Evolutionary conservation across 192 early-diverging fungal species (phyloP), one percentile per base, ranked within the genome.

Genomic region (Podila verticillata): DNA sequence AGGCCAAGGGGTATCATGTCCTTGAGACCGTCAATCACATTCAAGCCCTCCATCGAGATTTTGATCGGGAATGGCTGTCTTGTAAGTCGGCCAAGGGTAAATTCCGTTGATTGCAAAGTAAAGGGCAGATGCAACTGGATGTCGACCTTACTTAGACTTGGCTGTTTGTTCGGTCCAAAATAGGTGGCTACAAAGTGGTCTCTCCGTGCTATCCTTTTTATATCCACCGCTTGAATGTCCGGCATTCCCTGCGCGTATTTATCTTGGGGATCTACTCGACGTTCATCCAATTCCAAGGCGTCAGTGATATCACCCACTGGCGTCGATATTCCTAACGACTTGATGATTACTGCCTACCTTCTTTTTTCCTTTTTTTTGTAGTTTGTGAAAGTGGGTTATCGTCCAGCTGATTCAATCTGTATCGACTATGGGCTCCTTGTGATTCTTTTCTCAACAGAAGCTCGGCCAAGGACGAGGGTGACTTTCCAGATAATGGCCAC

Each of bases 11-110:
- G 65, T 36, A 83, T 68, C 60, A 85, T 35, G 30, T 70, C 66
- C 65, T 72, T 85, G 32, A 85, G 36, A 19, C 84, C 84, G 32
- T 85, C 84, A 15, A 82, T 73, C n/a, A 85, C 84, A 72, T 82
- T 85, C 17, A 61, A 30, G 4, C 84, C 84, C 31, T 85, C 84
- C 65, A 85, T 70, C 2, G 66, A 28, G 3, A 85, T 57, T 48
- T 71, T 85, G 19, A 71, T 74, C 7, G 68, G 72, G 49, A 80
- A 72, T 19, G 81, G 63, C 31, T 61, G 51, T 48, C 13, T 61
- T 17, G 29, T 72, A 56, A 71, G 15, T 47, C 39, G 70, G 20
- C 70, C 74, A 10, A 73, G 54, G 1, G 2, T 6, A 39, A 73
- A 66, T 36, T 58, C 63, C 10, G 65, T 51, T 5, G 65, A 32